A percentile compares a stretch with the other conserved stretches of the same genome.
phyloP scores from a whole-genome alignment of 768 basidiomycete species.

The Russula emetica region DNA sequence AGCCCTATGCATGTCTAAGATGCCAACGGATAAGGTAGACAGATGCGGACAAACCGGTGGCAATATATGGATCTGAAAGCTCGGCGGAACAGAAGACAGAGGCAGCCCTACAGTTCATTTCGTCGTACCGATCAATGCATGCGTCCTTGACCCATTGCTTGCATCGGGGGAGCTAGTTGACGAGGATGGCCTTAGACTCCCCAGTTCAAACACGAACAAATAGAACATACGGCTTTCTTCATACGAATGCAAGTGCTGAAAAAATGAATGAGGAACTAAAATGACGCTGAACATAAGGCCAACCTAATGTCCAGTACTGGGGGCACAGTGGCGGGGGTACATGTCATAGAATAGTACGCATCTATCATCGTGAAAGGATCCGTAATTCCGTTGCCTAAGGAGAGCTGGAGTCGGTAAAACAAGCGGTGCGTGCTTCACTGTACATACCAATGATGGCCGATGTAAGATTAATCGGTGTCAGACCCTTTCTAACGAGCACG shows the following conservation, averaged over 20 bases:
- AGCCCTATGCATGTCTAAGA: conserved; percentile 31
- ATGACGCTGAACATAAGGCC: background rate
- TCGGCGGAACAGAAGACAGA: conserved; percentile 37
- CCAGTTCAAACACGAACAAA: background rate
- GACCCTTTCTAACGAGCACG: conserved; percentile 40
- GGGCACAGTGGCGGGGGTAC: conserved; percentile 45
- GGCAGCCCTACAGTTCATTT: conserved; percentile 43
- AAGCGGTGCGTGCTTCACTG: background rate
- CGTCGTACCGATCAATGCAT: conserved; percentile 45
- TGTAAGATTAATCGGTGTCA: conserved; percentile 47
- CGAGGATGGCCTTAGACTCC: background rate
- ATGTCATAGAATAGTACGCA: conserved; percentile 52
- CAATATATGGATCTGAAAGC: conserved; percentile 31
- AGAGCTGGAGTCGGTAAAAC: background rate
- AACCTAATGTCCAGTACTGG: conserved; percentile 48
- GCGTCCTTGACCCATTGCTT: conserved; percentile 37
- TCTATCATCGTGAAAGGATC: conserved; percentile 39
- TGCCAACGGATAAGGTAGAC: conserved; percentile 4
- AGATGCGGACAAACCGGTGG: conserved; percentile 30
- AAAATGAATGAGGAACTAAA: background rate
- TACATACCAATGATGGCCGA: conserved; percentile 47
- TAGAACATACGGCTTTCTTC: conserved; percentile 39
- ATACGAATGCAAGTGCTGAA: conserved; percentile 41
- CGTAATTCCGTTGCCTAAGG: conserved; percentile 43
- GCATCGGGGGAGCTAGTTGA: conserved; percentile 44